These are phyloP conservation scores for Crithidia bombi DNA, from an alignment of 208 protist species.

Conservation along the genomic window DNA sequence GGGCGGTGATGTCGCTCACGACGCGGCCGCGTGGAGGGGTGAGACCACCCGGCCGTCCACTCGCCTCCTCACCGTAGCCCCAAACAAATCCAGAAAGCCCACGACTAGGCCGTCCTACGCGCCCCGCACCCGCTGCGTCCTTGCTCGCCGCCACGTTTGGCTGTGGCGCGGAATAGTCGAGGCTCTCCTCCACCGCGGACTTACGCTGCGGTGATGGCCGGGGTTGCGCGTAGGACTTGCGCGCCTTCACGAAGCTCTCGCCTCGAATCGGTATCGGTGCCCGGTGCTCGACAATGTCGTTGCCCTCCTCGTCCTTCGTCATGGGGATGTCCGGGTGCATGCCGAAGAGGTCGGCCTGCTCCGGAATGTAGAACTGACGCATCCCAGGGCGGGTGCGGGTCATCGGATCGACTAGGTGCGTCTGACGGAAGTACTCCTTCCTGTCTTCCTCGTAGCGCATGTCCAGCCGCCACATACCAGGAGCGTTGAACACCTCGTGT, in stretches of 20 bases:
- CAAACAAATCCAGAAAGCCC: constrained; percentile 23
- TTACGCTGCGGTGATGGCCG: constrained; percentile 8
- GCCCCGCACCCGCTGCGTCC: neutral
- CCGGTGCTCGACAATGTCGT: constrained; percentile 20
- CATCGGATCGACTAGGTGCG: constrained; percentile 59
- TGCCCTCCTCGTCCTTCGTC: constrained; percentile 33
- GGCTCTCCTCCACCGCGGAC: neutral
- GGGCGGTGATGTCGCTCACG: constrained; percentile 34
- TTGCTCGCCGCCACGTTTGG: neutral
- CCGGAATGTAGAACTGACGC: constrained; percentile 48
- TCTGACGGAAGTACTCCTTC: constrained; percentile 65
- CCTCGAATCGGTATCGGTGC: constrained; percentile 21
- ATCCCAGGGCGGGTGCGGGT: constrained; percentile 40
- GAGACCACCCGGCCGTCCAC: constrained; percentile 10
- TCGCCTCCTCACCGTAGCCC: constrained; percentile 34
- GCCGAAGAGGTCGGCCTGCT: constrained; percentile 56
- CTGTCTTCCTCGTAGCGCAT: constrained; percentile 59
- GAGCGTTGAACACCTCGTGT: constrained; percentile 14
- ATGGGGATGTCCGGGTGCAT: constrained; percentile 40
- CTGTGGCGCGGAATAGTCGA: neutral
- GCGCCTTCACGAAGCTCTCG: constrained; percentile 19
- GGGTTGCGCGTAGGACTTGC: constrained; percentile 5
- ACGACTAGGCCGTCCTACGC: constrained; percentile 12
- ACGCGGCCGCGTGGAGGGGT: constrained; percentile 28
- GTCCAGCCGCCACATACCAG: constrained; percentile 48